Evolutionary conservation across 2,329 filamentous ascomycete genomes (phyloP), one percentile per base, ranked within the genome.

Genomic region (Fusarium nematophilum): DNA sequence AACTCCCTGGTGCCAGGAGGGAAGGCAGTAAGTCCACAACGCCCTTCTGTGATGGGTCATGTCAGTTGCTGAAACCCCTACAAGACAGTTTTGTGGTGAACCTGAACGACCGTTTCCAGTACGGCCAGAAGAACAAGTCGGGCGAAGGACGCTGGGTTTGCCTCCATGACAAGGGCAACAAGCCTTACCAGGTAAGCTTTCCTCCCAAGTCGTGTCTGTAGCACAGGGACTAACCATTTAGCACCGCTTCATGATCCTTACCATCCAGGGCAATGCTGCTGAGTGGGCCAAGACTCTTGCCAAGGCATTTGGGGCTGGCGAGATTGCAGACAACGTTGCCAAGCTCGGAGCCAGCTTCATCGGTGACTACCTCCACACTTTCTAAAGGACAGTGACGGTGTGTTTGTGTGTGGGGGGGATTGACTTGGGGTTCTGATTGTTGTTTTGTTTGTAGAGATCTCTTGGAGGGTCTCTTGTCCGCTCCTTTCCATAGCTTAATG

Each of bases 151-250:
- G 63, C 8, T 66, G 62, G 62, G 11, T 65, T 2, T 49, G 21
- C 8, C 52, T 66, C 1, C 63, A 66, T 1, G 56, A 65, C n/a
- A 61, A 56, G 30, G 44, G 38, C 3, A 66, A 66, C 49, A 66
- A 58, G 23, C 21, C 40, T 1, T 63, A 56, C 9, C 63, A 66
- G 53, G 63, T 66, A 53, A 36, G 9, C 6, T 25, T 1, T 21
- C 23, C 7, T 3, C 0, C 7, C 6, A 2, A 1, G 7, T 2
- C 2, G 0, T 0, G 0, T 6, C 1, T 13, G 3, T 13, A 4
- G 27, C 9, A 8, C 6, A 30, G 13, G 2, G 6, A 9, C 34
- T 62, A 6, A 51, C 30, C 3, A 8, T 11, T 0, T n/a, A 65
- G 62, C 62, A 65, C 23, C 60, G 62, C 3, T 65, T 64, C 3